Conservation (phyloP, 2,329 filamentous ascomycete species). For the Beauveria bassiana region DNA sequence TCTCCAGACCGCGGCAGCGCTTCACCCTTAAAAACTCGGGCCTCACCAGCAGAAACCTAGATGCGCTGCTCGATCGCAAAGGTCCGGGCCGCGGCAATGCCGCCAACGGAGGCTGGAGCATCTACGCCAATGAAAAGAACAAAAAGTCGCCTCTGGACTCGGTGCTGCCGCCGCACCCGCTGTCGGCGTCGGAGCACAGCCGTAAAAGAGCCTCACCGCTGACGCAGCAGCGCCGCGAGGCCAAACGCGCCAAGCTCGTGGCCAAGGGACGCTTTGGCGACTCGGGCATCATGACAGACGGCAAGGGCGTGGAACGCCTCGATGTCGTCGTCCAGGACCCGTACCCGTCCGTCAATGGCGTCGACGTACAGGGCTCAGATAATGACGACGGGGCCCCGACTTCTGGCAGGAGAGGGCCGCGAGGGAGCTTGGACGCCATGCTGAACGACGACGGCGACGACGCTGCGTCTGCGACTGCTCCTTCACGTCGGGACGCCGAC, state of each 20-base stretch:
- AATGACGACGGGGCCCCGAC: conserved; percentile 8
- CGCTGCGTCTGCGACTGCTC: neutral
- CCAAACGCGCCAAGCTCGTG: conserved; percentile 52
- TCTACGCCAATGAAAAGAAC: conserved; percentile 60
- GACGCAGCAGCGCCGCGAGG: conserved; percentile 24
- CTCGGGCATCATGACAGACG: conserved; percentile 46
- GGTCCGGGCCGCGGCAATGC: conserved; percentile 63
- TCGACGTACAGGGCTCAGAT: conserved; percentile 12
- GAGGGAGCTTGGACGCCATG: conserved; percentile 24
- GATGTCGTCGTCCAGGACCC: conserved; percentile 53
- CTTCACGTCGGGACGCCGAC: neutral
- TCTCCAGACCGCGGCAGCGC: conserved; percentile 66
- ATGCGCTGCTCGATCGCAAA: conserved; percentile 59
- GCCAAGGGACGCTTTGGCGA: conserved; percentile 66
- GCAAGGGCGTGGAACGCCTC: conserved; percentile 53
- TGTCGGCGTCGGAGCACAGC: conserved; percentile 27
- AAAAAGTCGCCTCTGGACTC: conserved; percentile 49
- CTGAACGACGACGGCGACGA: conserved; percentile 22
- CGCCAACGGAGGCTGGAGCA: conserved; percentile 70
- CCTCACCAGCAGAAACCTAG: conserved; percentile 63
- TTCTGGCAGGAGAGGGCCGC: conserved; percentile 8
- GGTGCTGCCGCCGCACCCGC: conserved; percentile 38
- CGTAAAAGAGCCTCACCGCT: conserved; percentile 22
- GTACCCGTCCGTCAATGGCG: conserved; percentile 32
- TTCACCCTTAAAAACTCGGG: conserved; percentile 62